Conservation (phyloP, 1,139 yeast species). For the Blastobotrys apis region DNA sequence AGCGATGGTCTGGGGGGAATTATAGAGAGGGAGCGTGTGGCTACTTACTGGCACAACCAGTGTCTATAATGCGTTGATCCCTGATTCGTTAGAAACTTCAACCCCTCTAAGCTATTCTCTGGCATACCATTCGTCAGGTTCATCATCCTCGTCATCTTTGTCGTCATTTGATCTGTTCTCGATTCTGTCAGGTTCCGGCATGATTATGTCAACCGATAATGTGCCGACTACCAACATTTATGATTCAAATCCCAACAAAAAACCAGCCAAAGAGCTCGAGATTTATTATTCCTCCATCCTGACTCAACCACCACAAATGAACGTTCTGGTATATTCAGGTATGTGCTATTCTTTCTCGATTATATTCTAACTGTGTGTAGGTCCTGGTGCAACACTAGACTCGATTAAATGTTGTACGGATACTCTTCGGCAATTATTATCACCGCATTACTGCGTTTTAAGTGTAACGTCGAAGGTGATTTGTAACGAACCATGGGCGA, state of each 20-base stretch:
- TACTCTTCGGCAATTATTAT: constrained; percentile 65
- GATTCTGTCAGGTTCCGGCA: too few species aligned
- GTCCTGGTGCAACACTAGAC: constrained; percentile 84
- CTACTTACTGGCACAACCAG: constrained; percentile 56
- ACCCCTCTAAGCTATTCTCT: too few species aligned
- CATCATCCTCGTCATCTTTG: constrained; percentile 43
- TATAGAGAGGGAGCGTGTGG: too few species aligned
- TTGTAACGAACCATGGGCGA: constrained; percentile 80
- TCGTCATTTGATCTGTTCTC: too few species aligned
- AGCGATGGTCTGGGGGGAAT: background rate
- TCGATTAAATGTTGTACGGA: constrained; percentile 81
- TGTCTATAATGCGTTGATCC: constrained; percentile 64
- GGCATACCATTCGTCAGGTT: constrained; percentile 55
- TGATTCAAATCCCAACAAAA: too few species aligned
- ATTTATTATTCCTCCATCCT: background rate
- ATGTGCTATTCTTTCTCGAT: too few species aligned
- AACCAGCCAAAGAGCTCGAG: background rate
- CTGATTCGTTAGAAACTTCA: constrained; percentile 22
- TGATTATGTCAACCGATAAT: too few species aligned
- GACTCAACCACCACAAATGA: constrained; percentile 45
- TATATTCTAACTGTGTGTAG: constrained; percentile 28
- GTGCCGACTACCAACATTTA: too few species aligned
- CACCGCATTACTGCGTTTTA: constrained; percentile 85
- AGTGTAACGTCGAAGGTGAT: constrained; percentile 62
- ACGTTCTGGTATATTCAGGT: constrained; percentile 72